Conservation (phyloP, 2,329 filamentous ascomycete genomes). For the Fusarium lateritium region DNA sequence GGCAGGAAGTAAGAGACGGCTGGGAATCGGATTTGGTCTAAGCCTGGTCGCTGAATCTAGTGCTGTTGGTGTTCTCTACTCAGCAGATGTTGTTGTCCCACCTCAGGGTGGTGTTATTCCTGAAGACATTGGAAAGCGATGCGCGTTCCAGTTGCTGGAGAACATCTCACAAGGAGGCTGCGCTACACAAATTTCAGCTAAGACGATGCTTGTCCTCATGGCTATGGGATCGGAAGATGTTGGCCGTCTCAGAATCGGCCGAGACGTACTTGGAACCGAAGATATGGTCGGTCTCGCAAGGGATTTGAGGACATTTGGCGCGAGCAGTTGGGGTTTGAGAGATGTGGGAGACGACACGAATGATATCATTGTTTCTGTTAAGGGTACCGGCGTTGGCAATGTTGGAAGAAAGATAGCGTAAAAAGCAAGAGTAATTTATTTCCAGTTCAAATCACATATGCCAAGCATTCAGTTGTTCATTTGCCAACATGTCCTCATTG, state of each 20-base stretch:
- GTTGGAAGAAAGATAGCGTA: conserved; percentile 89
- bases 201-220: conserved; percentile 89
- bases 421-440: conserved; percentile 45
- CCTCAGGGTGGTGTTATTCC: conserved; percentile 85
- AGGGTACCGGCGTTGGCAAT: conserved; percentile 94
- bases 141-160: conserved; percentile 91
- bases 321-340: conserved; percentile 90
- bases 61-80: conserved; percentile 84
- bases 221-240: conserved; percentile 98
- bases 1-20: conserved; percentile 70
- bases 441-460: conserved; percentile 32
- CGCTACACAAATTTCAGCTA: conserved; percentile 78
- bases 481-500: conserved; percentile 23
- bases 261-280: conserved; percentile 85
- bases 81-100: conserved; percentile 84
- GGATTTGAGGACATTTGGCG: conserved; percentile 90
- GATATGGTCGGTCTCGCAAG: conserved; percentile 84
- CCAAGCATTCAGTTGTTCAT: not conserved
- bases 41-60: conserved; percentile 94
- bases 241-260: conserved; percentile 85
- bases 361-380: conserved; percentile 90
- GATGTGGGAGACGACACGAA: conserved; percentile 77
- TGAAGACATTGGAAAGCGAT: conserved; percentile 90
- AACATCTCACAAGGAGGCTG: conserved; percentile 86
- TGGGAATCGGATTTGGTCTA: conserved; percentile 92